Evolutionary conservation across 306 rosid species (phyloP), one percentile per base, ranked within the genome.

Genomic region (Sesbania bispinosa): DNA sequence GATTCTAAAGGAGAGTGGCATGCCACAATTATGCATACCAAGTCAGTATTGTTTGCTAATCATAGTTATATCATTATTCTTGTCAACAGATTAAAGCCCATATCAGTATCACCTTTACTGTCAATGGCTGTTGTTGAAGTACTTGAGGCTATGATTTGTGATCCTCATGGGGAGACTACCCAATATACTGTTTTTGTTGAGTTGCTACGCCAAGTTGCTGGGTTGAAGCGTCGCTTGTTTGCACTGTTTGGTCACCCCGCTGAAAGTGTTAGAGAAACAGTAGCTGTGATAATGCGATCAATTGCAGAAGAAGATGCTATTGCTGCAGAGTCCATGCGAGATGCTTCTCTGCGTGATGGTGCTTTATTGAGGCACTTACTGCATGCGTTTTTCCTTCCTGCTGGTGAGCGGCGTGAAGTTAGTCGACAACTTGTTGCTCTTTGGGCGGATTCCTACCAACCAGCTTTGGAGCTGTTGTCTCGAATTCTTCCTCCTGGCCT

Each of bases 261-360:
- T 77, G 96, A 89, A 82, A 95, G 99, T 61, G 96, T 91, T 14
- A 85, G 99, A 76, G 99, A 95, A 81, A 91, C 90, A 0, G 96
- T 95, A 10, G 99, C 99, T 62, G 96, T 95, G 79, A 88, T 95
- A 53, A 95, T 95, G 99, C 95, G 96, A 62, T 89, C 96, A 24
- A 95, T 95, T 85, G 99, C 99, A 21, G 99, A 95, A 85, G 99
- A 95, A 81, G 99, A 95, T 78, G 99, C 97, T 70, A 91, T 91
- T 85, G 99, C 99, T 43, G 99, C 99, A 27, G 99, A 95, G 88
- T 91, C 97, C 19, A 95, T 95, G 99, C 95, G 99, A 39, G 99
- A 84, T 86, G 99, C 97, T 77, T 92, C 99, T 83, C 80, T 95
- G 76, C 94, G 96, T 6, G 99, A 95, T 86, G 99, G 99, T 80